phyloP scores from a whole-genome alignment of 805 yeast genomes.

The Starmerella geochares region DNA sequence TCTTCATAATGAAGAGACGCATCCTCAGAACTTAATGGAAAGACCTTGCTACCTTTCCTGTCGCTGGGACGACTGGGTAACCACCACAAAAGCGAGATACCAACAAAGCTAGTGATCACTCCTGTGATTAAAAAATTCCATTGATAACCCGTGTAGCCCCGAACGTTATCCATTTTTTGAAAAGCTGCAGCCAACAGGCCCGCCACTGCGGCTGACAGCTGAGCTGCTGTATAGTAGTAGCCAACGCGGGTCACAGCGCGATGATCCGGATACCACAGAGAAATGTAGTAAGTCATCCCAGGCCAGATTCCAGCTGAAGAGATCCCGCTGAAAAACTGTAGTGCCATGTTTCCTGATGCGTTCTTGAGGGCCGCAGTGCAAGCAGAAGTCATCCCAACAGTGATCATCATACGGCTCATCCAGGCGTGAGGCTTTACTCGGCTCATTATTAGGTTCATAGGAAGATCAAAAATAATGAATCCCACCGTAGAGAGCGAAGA shows the following conservation, averaged over 20 bases:
- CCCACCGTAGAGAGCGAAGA: conserved; percentile 77
- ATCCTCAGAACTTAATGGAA: conserved; percentile 41
- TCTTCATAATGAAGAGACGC: conserved; percentile 48
- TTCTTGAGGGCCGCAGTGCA: conserved; percentile 57
- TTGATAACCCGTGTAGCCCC: conserved; percentile 73
- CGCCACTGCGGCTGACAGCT: conserved; percentile 75
- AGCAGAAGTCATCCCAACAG: conserved; percentile 67
- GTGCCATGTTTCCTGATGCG: conserved; percentile 54
- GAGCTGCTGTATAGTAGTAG: conserved; percentile 85
- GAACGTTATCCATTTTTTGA: conserved; percentile 63
- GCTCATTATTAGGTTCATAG: conserved; percentile 79
- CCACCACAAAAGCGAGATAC: conserved; percentile 69
- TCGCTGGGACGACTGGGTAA: conserved; percentile 64
- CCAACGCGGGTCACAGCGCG: conserved; percentile 72
- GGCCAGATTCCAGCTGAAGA: conserved; percentile 89
- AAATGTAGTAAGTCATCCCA: conserved; percentile 72
- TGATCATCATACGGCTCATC: conserved; percentile 65
- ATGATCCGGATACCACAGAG: conserved; percentile 76
- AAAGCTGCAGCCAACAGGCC: conserved; percentile 82
- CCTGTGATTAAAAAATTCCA: conserved; percentile 81
- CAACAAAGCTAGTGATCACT: conserved; percentile 51
- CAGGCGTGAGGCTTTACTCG: conserved; percentile 72
- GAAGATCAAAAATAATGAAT: conserved; percentile 72
- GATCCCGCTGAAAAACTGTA: conserved; percentile 61
- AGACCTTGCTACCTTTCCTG: conserved; percentile 12